Conservation (phyloP, 495 filamentous ascomycete genomes). For the Bombardia bombarda region DNA sequence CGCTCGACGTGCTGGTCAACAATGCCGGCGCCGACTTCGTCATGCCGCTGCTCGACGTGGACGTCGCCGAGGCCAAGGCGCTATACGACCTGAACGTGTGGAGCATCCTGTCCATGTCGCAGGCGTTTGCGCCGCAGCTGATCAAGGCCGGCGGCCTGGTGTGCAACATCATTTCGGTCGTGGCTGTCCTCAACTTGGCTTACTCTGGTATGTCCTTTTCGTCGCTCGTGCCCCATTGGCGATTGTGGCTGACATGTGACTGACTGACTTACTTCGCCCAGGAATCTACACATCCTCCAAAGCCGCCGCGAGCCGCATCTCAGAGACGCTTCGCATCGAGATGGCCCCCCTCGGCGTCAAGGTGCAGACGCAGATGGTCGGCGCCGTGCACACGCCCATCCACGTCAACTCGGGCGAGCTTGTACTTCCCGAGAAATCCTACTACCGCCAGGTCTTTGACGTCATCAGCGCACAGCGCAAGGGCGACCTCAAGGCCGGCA, state of each 20-base stretch:
- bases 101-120: conserved; percentile 38
- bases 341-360: conserved; percentile 41
- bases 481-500: not conserved
- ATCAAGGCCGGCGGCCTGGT: conserved; percentile 40
- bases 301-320: conserved; percentile 34
- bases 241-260: conserved; percentile 8
- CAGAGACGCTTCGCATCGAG: conserved; percentile 40
- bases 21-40: conserved; percentile 39
- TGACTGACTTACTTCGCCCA: conserved; percentile 8
- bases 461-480: not conserved
- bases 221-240: too few species aligned
- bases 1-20: conserved; percentile 45
- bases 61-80: conserved; percentile 31
- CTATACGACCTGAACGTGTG: conserved; percentile 50
- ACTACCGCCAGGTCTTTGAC: not conserved
- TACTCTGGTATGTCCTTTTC: conserved; percentile 1
- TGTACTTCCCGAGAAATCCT: not conserved
- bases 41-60: conserved; percentile 38
- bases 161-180: conserved; percentile 40
- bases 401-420: not conserved
- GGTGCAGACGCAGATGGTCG: conserved; percentile 20
- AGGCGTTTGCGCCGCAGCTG: conserved; percentile 46
- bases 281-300: conserved; percentile 44
- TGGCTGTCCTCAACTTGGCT: not conserved
- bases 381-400: conserved; percentile 10